Evolutionary conservation across 495 filamentous ascomycete species (phyloP).

Genomic region (Xylaria palmicola): DNA sequence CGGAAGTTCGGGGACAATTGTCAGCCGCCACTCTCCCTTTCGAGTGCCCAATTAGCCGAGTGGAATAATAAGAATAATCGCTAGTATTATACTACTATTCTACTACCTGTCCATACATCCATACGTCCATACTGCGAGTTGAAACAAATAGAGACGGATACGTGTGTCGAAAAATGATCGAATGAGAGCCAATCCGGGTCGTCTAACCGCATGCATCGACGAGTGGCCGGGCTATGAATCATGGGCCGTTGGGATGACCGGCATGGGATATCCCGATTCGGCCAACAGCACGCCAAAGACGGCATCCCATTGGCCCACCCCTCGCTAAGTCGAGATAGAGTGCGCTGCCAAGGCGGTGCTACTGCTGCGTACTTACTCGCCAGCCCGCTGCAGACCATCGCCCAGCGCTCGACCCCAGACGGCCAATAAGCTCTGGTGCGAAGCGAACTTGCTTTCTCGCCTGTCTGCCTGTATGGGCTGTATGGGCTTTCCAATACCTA

Average conservation of each 20-base stretch:
- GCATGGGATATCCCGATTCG: slow-evolving; percentile 1
- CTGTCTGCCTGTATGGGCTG: no score
- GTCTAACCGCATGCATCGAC: no score
- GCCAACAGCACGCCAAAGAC: background rate
- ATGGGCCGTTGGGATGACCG: background rate
- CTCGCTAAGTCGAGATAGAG: background rate
- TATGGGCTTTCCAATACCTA: no score
- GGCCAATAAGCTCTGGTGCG: slow-evolving; percentile 3
- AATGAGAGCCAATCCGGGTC: no score
- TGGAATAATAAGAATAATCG: background rate
- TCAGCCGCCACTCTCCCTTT: background rate
- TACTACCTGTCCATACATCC: no score
- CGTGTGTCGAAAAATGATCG: background rate
- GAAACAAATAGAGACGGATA: background rate
- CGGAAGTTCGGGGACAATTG: background rate
- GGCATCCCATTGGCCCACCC: background rate
- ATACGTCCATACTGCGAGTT: background rate
- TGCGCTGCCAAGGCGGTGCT: background rate
- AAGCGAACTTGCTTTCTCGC: background rate
- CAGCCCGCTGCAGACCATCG: background rate
- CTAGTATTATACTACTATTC: background rate
- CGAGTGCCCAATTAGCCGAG: background rate
- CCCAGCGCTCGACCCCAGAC: background rate
- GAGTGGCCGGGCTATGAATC: background rate
- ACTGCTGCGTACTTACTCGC: background rate